These are phyloP conservation scores for Senecio squalidus DNA, from an alignment of 140 eudicot species.

Conservation along the genomic window DNA sequence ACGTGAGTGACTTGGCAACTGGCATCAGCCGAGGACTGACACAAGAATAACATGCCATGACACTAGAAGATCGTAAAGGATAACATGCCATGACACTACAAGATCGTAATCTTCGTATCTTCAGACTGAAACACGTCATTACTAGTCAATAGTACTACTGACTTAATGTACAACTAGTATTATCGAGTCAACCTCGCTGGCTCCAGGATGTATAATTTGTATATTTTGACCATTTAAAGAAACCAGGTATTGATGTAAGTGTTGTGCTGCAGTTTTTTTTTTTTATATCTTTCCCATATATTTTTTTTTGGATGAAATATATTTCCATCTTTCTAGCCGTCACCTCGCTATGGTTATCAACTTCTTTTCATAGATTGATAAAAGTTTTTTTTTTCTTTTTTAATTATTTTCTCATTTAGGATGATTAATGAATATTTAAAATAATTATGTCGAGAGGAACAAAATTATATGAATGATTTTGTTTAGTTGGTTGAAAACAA, in stretches of 20 bases:
- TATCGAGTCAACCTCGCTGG: background rate
- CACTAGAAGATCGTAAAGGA: too few species aligned
- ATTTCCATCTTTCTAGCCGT: too few species aligned
- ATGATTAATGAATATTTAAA: too few species aligned
- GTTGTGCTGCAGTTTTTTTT: background rate
- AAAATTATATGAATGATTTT: too few species aligned
- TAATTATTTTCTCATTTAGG: too few species aligned
- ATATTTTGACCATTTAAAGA: background rate
- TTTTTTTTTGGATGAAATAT: too few species aligned
- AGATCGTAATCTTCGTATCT: background rate
- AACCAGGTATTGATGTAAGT: background rate
- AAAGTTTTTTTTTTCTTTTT: too few species aligned
- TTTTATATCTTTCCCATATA: too few species aligned
- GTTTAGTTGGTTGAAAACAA: too few species aligned
- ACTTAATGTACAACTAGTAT: background rate
- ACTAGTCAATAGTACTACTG: background rate
- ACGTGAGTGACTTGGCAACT: background rate
- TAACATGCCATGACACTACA: background rate
- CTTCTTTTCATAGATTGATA: too few species aligned
- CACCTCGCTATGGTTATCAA: too few species aligned
- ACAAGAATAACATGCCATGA: background rate
- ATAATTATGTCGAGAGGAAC: too few species aligned
- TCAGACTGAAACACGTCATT: background rate
- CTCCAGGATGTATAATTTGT: background rate
- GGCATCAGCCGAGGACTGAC: background rate